Evolutionary conservation across 2,329 filamentous ascomycete species (phyloP), one percentile per base, ranked within the genome.

Genomic region (Verticillium zaregamsianum): DNA sequence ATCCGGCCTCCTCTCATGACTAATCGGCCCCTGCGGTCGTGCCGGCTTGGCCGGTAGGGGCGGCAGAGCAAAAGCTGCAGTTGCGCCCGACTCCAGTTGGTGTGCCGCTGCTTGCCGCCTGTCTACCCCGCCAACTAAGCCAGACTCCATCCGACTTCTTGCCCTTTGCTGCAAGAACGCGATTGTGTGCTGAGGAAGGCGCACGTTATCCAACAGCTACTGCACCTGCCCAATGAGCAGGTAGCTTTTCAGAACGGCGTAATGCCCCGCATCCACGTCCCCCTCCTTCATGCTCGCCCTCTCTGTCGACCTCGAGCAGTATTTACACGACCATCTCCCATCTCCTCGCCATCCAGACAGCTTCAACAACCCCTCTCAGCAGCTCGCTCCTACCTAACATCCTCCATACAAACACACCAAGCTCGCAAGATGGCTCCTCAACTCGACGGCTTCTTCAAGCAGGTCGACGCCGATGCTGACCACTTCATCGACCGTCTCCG

Each of bases 391-490:
- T 86, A 87, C 67, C 79, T 86, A 39, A 82, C 82, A 70, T 76
- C 81, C 68, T 76, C 82, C 66, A 73, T 84, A 68, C 79, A 81
- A 71, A 68, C 74, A 57, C 85, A 88, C 69, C 86, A 89, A 82
- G 81, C 84, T 70, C 84, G 79, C 79, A 90, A 87, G 76, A 97
- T 97, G 91, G 92, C 92, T 62, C 92, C 93, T 64, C 87, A 96
- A 76, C 87, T 99, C 69, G 92, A 97, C 76, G 84, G 89, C 66
- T 98, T 90, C 83, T 98, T 97, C 84, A 88, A 92, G 79, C 88
- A 97, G 85, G 92, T 97, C 70, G 93, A 97, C 77, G 80, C 79
- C 73, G 83, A 93, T 71, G 85, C 92, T 58, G 86, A 88, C 68
- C 82, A 86, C 73, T 97, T 97, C 80, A 96, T 97, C 77, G 90